Percentiles rank a stretch among this genome's conserved stretches.
Conservation (phyloP, 2,329 filamentous ascomycete species). For the Colletotrichum godetiae region DNA sequence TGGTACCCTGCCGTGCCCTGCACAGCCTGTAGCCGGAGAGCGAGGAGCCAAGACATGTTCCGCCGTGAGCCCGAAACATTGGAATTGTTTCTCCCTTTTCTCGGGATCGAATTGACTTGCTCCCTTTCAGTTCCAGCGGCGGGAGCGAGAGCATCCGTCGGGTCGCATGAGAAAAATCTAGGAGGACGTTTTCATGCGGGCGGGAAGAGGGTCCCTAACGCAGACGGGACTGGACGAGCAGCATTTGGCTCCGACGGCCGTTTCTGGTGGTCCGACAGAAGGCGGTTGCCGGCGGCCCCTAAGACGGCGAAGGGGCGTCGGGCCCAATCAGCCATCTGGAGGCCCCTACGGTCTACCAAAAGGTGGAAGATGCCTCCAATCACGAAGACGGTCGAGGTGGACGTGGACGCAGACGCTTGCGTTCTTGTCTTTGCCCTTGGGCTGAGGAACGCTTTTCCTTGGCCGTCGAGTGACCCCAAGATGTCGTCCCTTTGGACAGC, state of each 20-base stretch:
- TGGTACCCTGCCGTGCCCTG: not conserved
- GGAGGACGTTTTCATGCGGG: constrained; percentile 31
- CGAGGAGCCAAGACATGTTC: constrained; percentile 17
- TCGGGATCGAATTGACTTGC: not conserved
- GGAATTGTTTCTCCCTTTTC: not conserved
- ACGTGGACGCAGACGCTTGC: constrained; percentile 15
- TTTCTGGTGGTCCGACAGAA: constrained; percentile 34
- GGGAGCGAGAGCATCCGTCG: constrained; percentile 27
- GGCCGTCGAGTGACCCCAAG: constrained; percentile 13
- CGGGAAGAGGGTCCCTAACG: constrained; percentile 14
- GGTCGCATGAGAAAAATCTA: constrained; percentile 19
- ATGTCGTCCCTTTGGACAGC: constrained; percentile 16
- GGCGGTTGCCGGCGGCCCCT: constrained; percentile 31
- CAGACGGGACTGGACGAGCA: constrained; percentile 19
- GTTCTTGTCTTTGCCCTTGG: constrained; percentile 15
- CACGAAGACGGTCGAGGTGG: constrained; percentile 11
- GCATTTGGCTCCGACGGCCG: constrained; percentile 32
- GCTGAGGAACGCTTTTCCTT: constrained; percentile 15
- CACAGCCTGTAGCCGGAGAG: constrained; percentile 19
- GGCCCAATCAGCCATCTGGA: constrained; percentile 25
- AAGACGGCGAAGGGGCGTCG: constrained; percentile 27
- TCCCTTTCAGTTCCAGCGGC: constrained; percentile 27
- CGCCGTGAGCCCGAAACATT: constrained; percentile 7
- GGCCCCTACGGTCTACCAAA: constrained; percentile 6
- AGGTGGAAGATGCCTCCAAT: constrained; percentile 13